These are phyloP conservation scores for Malbranchea zuffiana DNA, from an alignment of 2,329 filamentous ascomycete species.

Conservation along the genomic window DNA sequence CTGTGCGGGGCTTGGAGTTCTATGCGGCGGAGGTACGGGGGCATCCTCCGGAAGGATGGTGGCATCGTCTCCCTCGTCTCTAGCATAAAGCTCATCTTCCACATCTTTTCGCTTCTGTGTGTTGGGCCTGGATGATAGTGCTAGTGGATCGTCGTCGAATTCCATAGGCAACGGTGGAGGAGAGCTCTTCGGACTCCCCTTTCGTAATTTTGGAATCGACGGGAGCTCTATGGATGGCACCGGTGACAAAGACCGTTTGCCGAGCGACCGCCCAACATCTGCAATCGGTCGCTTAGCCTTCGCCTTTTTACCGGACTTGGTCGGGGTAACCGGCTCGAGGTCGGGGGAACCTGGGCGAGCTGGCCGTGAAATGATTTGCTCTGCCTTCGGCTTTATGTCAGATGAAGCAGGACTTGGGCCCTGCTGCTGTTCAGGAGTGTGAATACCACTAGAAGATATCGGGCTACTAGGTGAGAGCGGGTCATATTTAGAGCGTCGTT, in stretches of 20 bases:
- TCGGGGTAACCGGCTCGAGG: constrained; percentile 3
- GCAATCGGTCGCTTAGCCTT: constrained; percentile 15
- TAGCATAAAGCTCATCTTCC: constrained; percentile 15
- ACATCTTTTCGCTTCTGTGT: constrained; percentile 19
- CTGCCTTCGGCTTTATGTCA: no score
- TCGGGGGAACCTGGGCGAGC: constrained; percentile 7
- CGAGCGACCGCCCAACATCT: constrained; percentile 22
- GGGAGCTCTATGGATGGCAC: constrained; percentile 38
- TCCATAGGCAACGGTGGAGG: constrained; percentile 18
- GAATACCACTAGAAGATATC: constrained; percentile 17
- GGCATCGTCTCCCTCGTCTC: constrained; percentile 5
- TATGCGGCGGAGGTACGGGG: constrained; percentile 39
- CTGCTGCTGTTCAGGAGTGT: constrained; percentile 15
- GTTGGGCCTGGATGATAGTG: constrained; percentile 20
- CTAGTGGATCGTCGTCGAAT: constrained; percentile 9
- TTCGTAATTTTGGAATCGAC: constrained; percentile 34
- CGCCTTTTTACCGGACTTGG: neutral
- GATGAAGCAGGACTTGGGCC: neutral
- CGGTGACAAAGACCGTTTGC: constrained; percentile 33
- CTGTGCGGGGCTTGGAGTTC: constrained; percentile 39
- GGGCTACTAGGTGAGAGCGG: constrained; percentile 23
- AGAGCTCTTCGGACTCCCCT: constrained; percentile 26
- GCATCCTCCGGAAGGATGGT: constrained; percentile 23
- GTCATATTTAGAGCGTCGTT: constrained; percentile 30
- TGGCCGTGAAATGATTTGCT: constrained; percentile 1